Conservation (phyloP, 306 rosid species). For the Rubus idaeus region DNA sequence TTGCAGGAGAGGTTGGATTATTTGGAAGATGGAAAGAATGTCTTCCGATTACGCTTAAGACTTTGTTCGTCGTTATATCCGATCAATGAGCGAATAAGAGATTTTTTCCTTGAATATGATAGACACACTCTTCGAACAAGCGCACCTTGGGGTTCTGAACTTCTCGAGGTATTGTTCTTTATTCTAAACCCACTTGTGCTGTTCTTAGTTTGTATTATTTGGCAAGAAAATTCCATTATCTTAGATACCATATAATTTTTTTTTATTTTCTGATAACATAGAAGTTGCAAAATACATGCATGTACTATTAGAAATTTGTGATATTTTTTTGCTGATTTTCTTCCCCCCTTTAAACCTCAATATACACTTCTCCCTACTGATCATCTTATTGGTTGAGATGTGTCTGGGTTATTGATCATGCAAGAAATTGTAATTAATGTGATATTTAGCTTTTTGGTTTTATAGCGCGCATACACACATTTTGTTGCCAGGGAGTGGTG, state of each 20-base stretch:
- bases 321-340: not conserved
- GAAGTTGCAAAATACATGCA: not conserved
- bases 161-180: slow-evolving; percentile 72
- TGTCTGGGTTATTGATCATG: not conserved
- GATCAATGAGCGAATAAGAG: slow-evolving; percentile 87
- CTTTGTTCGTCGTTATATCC: slow-evolving; percentile 95
- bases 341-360: not conserved
- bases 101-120: slow-evolving; percentile 95
- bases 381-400: not conserved
- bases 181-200: not conserved
- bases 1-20: slow-evolving; percentile 92
- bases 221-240: not conserved
- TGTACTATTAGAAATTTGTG: not conserved
- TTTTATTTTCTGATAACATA: too few species aligned
- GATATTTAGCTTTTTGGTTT: not conserved
- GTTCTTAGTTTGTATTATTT: not conserved
- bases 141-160: slow-evolving; percentile 99
- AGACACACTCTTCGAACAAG: slow-evolving; percentile 99
- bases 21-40: slow-evolving; percentile 95
- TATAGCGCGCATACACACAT: not conserved
- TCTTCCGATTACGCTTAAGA: slow-evolving; percentile 85
- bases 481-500: not conserved
- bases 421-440: not conserved
- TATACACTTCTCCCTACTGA: not conserved
- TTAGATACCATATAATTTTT: not conserved